Percentiles rank a stretch among this genome's conserved stretches.
phyloP scores from a whole-genome alignment of 2,329 filamentous ascomycete genomes.

The Aspergillus sp. region DNA sequence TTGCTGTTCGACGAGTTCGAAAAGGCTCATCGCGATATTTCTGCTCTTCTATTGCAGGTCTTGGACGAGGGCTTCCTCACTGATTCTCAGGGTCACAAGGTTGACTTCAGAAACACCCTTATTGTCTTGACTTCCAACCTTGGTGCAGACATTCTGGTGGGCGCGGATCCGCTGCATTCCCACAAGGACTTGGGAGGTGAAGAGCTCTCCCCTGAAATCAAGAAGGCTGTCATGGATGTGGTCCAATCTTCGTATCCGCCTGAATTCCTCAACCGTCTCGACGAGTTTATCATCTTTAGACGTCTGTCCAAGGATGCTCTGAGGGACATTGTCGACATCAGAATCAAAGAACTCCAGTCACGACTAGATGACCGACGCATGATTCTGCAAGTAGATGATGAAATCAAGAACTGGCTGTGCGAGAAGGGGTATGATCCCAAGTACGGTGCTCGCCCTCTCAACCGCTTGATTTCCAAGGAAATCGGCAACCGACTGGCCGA shows the following conservation, averaged over 20 bases:
- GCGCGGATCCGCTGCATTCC: slow-evolving; percentile 64
- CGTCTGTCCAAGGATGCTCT: slow-evolving; percentile 75
- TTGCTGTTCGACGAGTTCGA: slow-evolving; percentile 97
- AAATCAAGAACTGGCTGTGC: slow-evolving; percentile 82
- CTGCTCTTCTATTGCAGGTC: slow-evolving; percentile 85
- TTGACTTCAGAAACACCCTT: slow-evolving; percentile 95
- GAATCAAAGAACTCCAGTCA: slow-evolving; percentile 77
- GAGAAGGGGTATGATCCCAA: slow-evolving; percentile 87
- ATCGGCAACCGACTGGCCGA: slow-evolving; percentile 88
- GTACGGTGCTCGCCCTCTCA: slow-evolving; percentile 87
- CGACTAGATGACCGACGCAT: slow-evolving; percentile 86
- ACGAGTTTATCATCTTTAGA: slow-evolving; percentile 96
- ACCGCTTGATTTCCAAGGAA: slow-evolving; percentile 84
- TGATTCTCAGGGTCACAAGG: slow-evolving; percentile 91
- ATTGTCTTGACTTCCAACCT: slow-evolving; percentile 96
- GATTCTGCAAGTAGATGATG: slow-evolving; percentile 65
- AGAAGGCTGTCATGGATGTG: slow-evolving; percentile 82
- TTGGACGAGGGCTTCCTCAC: slow-evolving; percentile 95
- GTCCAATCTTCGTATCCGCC: slow-evolving; percentile 75
- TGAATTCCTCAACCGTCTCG: slow-evolving; percentile 94
- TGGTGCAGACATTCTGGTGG: slow-evolving; percentile 86
- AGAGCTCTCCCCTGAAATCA: slow-evolving; percentile 71
- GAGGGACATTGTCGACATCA: slow-evolving; percentile 90
- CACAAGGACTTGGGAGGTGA: slow-evolving; percentile 64
- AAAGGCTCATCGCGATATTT: slow-evolving; percentile 94